A percentile compares a stretch with the other conserved stretches of the same genome.
phyloP scores from a whole-genome alignment of 2,329 filamentous ascomycete genomes.

The Microsporum audouinii region DNA sequence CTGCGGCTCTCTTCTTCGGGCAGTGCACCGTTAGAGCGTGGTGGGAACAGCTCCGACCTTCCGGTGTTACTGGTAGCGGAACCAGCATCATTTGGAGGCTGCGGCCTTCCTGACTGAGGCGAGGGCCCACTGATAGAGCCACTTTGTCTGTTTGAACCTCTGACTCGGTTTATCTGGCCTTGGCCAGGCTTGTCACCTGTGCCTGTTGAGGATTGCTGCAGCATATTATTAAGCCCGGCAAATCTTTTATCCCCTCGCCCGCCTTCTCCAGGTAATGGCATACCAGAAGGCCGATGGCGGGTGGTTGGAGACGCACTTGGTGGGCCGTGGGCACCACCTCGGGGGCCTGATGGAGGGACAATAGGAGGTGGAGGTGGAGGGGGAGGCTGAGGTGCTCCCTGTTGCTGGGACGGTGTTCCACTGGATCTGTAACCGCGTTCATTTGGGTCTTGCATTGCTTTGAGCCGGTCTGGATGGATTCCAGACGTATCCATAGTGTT shows the following conservation, averaged over 20 bases:
- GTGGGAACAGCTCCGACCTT: slow-evolving; percentile 25
- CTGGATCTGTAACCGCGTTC: slow-evolving; percentile 4
- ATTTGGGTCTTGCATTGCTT: slow-evolving; percentile 28
- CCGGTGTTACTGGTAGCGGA: slow-evolving; percentile 16
- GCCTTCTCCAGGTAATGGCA: slow-evolving; percentile 28
- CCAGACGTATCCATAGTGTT: slow-evolving; percentile 32
- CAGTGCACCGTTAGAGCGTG: slow-evolving; percentile 18
- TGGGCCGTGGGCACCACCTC: slow-evolving; percentile 26
- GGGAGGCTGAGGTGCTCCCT: slow-evolving; percentile 10
- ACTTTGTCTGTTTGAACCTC: slow-evolving; percentile 29
- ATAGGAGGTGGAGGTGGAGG: slow-evolving; percentile 19
- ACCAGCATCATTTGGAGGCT: slow-evolving; percentile 21
- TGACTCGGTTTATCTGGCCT: slow-evolving; percentile 30
- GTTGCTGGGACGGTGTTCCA: slow-evolving; percentile 13
- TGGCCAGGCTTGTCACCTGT: slow-evolving; percentile 24
- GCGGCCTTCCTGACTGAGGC: slow-evolving; percentile 24
- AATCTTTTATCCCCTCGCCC: slow-evolving; percentile 38
- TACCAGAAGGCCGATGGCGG: slow-evolving; percentile 29
- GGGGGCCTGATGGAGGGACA: slow-evolving; percentile 32
- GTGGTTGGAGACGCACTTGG: slow-evolving; percentile 26
- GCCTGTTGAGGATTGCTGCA: slow-evolving; percentile 33
- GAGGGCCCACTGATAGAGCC: slow-evolving; percentile 22
- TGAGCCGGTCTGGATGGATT: slow-evolving; percentile 45
- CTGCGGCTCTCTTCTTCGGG: slow-evolving; percentile 22
- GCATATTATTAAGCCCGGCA: slow-evolving; percentile 36